phyloP scores from a whole-genome alignment of 495 filamentous ascomycete species.

The Penicillium cataractarum region DNA sequence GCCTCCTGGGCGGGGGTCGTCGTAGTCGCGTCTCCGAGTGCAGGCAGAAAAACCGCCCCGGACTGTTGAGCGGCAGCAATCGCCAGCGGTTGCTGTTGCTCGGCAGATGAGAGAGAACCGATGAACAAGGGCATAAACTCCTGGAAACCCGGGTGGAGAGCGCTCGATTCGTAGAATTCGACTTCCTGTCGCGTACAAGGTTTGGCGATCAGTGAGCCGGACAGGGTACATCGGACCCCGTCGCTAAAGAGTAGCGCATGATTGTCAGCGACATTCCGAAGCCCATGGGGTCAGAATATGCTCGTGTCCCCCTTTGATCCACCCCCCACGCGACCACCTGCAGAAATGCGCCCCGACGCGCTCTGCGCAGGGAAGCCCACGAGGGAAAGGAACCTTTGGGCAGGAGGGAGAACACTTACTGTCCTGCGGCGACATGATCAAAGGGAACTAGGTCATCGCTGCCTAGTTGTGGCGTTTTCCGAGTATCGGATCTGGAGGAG shows the following conservation, averaged over 20 bases:
- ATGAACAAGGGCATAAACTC: conserved; percentile 83
- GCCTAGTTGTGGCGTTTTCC: conserved; percentile 43
- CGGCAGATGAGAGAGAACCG: conserved; percentile 67
- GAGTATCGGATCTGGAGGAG: conserved; percentile 39
- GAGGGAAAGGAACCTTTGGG: background rate
- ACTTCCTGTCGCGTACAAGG: conserved; percentile 88
- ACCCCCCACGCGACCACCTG: conserved; percentile 10
- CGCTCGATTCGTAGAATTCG: conserved; percentile 84
- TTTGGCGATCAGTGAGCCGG: conserved; percentile 90
- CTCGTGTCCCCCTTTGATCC: background rate
- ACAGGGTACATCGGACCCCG: conserved; percentile 83
- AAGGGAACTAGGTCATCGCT: conserved; percentile 67
- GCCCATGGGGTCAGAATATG: background rate
- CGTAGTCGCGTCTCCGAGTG: conserved; percentile 18
- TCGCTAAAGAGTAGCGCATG: conserved; percentile 60
- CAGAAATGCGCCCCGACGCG: background rate
- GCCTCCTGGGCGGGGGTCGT: conserved; percentile 6
- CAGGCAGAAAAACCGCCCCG: conserved; percentile 45
- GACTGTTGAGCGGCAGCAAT: conserved; percentile 47
- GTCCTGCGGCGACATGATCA: conserved; percentile 86
- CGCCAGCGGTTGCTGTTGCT: conserved; percentile 53
- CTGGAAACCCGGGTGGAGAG: conserved; percentile 69
- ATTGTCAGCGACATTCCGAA: conserved; percentile 16
- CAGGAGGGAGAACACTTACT: conserved; percentile 64
- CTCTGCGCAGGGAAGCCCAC: conserved; percentile 15